Conservation (phyloP, 2,329 filamentous ascomycete species). For the Claviceps fusiformis region DNA sequence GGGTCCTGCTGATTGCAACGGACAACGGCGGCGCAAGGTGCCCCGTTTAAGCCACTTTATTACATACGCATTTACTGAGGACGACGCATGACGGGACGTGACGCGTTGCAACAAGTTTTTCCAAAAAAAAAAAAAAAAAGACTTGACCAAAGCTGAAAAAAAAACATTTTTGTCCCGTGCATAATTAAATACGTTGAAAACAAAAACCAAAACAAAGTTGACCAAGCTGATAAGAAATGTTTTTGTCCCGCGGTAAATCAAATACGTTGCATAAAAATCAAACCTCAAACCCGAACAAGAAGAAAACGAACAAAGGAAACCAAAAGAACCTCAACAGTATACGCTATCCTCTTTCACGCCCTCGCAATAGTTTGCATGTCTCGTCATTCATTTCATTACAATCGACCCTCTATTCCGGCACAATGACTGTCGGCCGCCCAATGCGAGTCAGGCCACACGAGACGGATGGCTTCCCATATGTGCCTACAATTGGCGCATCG, state of each 20-base stretch:
- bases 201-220: no score
- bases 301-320: no score
- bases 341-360: not conserved
- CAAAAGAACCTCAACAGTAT: not conserved
- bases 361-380: not conserved
- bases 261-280: no score
- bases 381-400: constrained; percentile 35
- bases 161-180: no score
- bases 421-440: constrained; percentile 64
- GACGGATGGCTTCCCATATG: constrained; percentile 85
- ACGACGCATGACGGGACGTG: not conserved
- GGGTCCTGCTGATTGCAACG: not conserved
- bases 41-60: not conserved
- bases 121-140: no score
- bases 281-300: not conserved
- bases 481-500: constrained; percentile 40
- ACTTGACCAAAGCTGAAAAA: no score
- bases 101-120: not conserved
- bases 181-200: no score
- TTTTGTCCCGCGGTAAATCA: no score
- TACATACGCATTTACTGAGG: not conserved
- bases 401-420: constrained; percentile 61
- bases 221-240: no score
- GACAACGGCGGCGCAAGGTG: no score
- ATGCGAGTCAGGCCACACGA: constrained; percentile 81